phyloP scores from a whole-genome alignment of 2,329 filamentous ascomycete species.

The Onygenales sp. region DNA sequence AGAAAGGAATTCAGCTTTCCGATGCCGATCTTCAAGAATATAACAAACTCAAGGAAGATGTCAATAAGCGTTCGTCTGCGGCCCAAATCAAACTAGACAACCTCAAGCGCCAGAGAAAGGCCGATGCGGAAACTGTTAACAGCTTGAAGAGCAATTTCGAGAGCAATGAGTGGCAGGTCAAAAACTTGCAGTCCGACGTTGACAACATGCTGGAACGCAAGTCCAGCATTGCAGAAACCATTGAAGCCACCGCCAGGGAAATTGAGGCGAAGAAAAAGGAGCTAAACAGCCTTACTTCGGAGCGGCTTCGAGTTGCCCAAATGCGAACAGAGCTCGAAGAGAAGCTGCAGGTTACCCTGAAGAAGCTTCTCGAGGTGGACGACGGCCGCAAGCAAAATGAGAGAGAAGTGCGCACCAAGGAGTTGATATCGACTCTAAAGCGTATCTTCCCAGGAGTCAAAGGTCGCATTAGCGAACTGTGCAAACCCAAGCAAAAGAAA shows the following conservation, averaged over 20 bases:
- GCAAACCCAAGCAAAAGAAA: constrained; percentile 94
- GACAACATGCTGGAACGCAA: constrained; percentile 60
- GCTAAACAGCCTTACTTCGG: constrained; percentile 74
- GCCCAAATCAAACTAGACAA: constrained; percentile 79
- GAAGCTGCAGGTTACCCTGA: constrained; percentile 71
- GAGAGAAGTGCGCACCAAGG: constrained; percentile 67
- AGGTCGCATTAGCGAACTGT: constrained; percentile 81
- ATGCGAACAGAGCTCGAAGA: constrained; percentile 83
- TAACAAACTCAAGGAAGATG: constrained; percentile 71
- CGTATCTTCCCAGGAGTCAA: constrained; percentile 86
- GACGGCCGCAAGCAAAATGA: constrained; percentile 78
- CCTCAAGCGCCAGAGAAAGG: constrained; percentile 79
- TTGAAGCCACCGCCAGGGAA: constrained; percentile 63
- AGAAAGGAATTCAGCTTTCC: constrained; percentile 76
- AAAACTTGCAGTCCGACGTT: constrained; percentile 65
- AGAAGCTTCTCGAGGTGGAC: constrained; percentile 74
- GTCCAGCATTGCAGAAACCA: constrained; percentile 49
- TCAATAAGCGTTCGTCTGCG: constrained; percentile 69
- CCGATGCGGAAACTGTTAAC: constrained; percentile 81
- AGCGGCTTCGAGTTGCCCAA: constrained; percentile 70
- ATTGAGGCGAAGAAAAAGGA: constrained; percentile 85
- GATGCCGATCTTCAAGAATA: constrained; percentile 85
- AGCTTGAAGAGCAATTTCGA: constrained; percentile 85
- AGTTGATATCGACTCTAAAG: constrained; percentile 77
- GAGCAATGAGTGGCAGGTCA: constrained; percentile 60